Evolutionary conservation across 139 green algal genomes (phyloP).

Genomic region (Chlorella sp.): DNA sequence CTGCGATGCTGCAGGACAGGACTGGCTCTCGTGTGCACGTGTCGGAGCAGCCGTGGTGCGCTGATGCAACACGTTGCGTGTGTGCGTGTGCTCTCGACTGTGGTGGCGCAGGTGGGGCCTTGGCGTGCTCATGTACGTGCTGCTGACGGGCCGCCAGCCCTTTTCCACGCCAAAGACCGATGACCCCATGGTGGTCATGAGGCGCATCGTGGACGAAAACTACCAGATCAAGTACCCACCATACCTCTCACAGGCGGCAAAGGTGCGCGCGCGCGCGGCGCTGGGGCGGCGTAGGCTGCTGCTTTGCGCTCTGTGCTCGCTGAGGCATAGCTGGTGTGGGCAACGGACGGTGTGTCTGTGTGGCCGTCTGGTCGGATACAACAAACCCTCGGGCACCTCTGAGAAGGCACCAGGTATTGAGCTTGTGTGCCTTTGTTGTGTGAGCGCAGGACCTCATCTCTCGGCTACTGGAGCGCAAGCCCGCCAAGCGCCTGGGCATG

Average conservation of each 20-base stretch:
- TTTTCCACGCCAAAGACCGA: constrained; percentile 88
- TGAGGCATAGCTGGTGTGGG: neutral
- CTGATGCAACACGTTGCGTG: neutral
- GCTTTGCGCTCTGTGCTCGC: neutral
- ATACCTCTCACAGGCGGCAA: constrained; percentile 71
- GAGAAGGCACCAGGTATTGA: no score
- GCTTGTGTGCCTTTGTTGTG: neutral
- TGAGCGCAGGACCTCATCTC: constrained; percentile 71
- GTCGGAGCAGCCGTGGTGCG: neutral
- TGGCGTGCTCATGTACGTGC: constrained; percentile 90
- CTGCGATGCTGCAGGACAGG: no score
- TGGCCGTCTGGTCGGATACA: neutral
- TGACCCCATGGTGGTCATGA: constrained; percentile 97
- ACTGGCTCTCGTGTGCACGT: neutral
- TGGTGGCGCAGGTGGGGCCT: constrained; percentile 66
- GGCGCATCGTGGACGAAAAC: constrained; percentile 90
- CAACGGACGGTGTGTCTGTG: neutral
- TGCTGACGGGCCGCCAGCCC: constrained; percentile 91
- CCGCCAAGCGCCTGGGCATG: constrained; percentile 83
- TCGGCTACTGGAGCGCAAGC: constrained; percentile 84
- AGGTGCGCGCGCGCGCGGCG: constrained; percentile 28
- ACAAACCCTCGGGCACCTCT: neutral
- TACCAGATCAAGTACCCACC: constrained; percentile 89
- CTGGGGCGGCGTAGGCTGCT: neutral
- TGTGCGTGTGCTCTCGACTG: neutral